These are phyloP conservation scores for Scedosporium dehoogii DNA, from an alignment of 2,329 filamentous ascomycete genomes.

Conservation along the genomic window DNA sequence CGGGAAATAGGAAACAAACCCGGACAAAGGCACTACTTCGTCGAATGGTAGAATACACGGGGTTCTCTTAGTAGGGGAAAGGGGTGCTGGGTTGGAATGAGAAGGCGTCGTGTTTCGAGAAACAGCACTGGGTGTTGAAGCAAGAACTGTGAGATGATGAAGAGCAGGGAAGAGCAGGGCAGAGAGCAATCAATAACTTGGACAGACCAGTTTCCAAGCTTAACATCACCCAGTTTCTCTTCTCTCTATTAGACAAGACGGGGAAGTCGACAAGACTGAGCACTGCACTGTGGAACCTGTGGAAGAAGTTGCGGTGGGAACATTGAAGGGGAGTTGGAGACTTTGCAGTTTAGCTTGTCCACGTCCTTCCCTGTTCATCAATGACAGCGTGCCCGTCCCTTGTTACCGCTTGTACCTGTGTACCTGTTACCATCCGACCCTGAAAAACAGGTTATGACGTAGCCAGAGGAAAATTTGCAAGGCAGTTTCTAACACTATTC, in stretches of 20 bases:
- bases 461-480: slow-evolving; percentile 8
- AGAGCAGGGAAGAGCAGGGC: background rate
- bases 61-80: background rate
- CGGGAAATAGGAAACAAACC: background rate
- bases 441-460: slow-evolving; percentile 8
- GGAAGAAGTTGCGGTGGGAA: background rate
- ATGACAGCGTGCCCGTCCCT: background rate
- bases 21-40: background rate
- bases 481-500: slow-evolving; percentile 2
- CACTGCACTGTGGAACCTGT: background rate
- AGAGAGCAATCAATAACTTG: background rate
- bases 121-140: background rate
- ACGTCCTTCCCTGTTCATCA: background rate
- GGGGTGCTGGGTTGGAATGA: background rate
- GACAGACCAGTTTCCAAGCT: background rate
- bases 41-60: background rate
- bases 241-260: background rate
- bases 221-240: background rate
- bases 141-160: background rate
- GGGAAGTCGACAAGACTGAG: background rate
- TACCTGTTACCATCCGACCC: slow-evolving; percentile 7
- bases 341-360: background rate
- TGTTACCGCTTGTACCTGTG: slow-evolving; percentile 4
- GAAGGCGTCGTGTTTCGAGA: background rate
- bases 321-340: background rate